Percentiles rank a stretch among this genome's conserved stretches.
Conservation (phyloP, 169 alveolate genomes). For the Plasmodium chabaudi region DNA sequence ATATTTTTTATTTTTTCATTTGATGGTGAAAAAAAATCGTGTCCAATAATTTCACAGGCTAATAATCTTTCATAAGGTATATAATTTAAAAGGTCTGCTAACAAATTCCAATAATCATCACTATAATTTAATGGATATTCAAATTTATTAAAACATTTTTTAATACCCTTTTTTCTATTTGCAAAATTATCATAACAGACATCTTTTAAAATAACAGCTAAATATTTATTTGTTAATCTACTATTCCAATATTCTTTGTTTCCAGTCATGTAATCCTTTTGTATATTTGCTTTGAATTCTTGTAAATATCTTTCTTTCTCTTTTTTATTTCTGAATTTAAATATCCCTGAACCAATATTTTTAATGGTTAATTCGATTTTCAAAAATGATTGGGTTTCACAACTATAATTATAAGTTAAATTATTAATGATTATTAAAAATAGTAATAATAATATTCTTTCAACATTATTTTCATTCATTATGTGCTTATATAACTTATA, state of each 20-base stretch:
- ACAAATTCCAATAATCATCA: conserved; percentile 69
- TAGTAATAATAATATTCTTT: conserved; percentile 7
- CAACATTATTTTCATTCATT: conserved; percentile 24
- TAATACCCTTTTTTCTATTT: conserved; percentile 47
- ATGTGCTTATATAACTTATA: conserved; percentile 19
- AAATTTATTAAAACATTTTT: conserved; percentile 50
- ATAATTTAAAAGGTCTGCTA: conserved; percentile 66
- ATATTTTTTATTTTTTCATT: conserved; percentile 59
- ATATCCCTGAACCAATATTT: conserved; percentile 69
- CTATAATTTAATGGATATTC: conserved; percentile 70
- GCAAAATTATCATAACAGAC: conserved; percentile 43
- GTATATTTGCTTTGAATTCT: conserved; percentile 32
- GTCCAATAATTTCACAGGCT: conserved; percentile 77
- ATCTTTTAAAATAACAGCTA: conserved; percentile 62
- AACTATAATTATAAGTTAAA: conserved; percentile 5
- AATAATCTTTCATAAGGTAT: conserved; percentile 72
- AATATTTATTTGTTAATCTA: conserved; percentile 73
- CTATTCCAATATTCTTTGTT: conserved; percentile 73
- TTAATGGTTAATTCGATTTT: conserved; percentile 39
- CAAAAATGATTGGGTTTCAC: conserved; percentile 31
- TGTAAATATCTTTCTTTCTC: conserved; percentile 61
- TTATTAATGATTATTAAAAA: conserved; percentile 63
- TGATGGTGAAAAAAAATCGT: conserved; percentile 40
- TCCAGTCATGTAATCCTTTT: conserved; percentile 69
- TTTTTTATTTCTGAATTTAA: conserved; percentile 45